These are phyloP conservation scores for Drosera capensis DNA, from an alignment of 148 eudicot species.

Conservation along the genomic window DNA sequence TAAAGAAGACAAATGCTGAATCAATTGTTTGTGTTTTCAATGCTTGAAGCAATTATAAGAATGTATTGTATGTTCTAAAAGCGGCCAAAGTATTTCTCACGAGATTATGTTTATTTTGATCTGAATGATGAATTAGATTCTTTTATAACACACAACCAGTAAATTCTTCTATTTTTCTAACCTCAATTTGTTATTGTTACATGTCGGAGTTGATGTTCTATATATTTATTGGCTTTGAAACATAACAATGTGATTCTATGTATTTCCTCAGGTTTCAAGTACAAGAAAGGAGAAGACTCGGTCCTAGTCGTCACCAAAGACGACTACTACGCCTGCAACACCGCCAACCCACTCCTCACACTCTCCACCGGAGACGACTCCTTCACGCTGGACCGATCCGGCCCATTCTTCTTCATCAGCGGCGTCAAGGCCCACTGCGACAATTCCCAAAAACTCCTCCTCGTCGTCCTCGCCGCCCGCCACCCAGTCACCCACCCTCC, in stretches of 20 bases:
- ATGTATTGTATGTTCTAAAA: no score
- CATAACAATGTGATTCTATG: no score
- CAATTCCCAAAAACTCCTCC: not conserved
- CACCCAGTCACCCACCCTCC: not conserved
- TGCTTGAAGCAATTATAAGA: no score
- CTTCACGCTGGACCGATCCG: slow-evolving; percentile 1
- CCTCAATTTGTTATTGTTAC: not conserved
- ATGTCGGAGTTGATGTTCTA: not conserved
- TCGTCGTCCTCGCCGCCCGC: not conserved
- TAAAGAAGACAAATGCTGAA: no score
- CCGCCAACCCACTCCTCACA: not conserved
- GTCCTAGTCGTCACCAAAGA: not conserved
- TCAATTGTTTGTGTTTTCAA: no score
- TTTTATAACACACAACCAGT: no score
- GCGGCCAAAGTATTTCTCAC: no score
- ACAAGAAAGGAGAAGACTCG: not conserved
- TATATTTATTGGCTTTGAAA: not conserved
- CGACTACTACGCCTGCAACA: slow-evolving; percentile 4
- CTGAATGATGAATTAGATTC: no score
- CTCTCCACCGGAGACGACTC: not conserved
- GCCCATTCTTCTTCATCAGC: slow-evolving; percentile 5
- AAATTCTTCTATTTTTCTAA: no score
- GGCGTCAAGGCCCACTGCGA: not conserved
- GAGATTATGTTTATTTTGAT: no score
- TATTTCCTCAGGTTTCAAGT: not conserved